Evolutionary conservation across 2,329 filamentous ascomycete genomes (phyloP).

Genomic region (Paraphoma sp.): DNA sequence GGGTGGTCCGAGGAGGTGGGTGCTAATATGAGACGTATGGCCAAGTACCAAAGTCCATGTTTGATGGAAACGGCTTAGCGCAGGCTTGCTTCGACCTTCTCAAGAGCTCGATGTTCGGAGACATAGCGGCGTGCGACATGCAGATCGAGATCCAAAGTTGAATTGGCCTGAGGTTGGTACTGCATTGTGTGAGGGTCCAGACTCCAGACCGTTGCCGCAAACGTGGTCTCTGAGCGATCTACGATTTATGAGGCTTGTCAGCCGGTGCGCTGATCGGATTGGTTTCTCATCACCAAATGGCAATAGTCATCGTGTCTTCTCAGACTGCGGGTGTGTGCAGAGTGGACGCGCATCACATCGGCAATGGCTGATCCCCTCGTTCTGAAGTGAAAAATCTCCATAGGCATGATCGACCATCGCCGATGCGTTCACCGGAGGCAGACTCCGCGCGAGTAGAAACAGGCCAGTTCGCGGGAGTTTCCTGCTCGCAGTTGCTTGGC

Average conservation of each 20-base stretch:
- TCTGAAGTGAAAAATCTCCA: background rate
- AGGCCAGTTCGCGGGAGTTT: background rate
- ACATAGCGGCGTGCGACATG: no score
- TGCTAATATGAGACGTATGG: background rate
- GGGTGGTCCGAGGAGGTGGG: background rate
- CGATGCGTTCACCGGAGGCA: background rate
- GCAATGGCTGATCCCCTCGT: background rate
- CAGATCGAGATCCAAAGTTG: slow-evolving; percentile 5
- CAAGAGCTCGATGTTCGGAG: no score
- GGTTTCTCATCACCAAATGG: background rate
- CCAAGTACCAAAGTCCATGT: background rate
- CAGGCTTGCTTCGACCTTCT: no score
- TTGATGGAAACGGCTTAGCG: background rate
- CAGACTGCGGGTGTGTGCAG: no score
- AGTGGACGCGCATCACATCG: background rate
- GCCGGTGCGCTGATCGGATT: background rate
- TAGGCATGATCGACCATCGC: background rate
- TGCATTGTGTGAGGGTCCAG: background rate
- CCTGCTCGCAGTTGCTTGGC: no score
- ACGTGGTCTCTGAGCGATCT: background rate
- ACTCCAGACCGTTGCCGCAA: slow-evolving; percentile 4
- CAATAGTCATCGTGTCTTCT: background rate
- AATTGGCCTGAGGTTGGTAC: background rate
- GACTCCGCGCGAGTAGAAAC: background rate
- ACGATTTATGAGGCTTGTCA: slow-evolving; percentile 3